A percentile compares a stretch with the other conserved stretches of the same genome.
Conservation (phyloP, 192 early-diverging fungal species). For the Phycomyces blakesleeanus region DNA sequence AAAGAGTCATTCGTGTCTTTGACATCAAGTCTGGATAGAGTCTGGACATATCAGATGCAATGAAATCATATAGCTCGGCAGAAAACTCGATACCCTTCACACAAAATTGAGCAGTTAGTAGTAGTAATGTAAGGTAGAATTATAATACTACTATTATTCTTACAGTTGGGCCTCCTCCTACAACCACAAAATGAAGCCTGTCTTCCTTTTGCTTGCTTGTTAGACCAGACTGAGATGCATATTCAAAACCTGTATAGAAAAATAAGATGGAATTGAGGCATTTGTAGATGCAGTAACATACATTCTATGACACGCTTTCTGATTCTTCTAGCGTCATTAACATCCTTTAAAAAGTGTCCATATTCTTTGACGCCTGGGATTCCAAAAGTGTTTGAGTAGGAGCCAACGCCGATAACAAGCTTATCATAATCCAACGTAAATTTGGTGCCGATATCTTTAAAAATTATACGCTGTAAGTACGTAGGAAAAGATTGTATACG, state of each 20-base stretch:
- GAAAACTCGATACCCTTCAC: conserved; percentile 63
- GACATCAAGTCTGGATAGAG: conserved; percentile 69
- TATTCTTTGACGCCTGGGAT: conserved; percentile 83
- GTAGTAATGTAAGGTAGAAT: not conserved
- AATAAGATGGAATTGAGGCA: not conserved
- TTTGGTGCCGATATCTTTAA: conserved; percentile 22
- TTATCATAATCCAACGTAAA: conserved; percentile 72
- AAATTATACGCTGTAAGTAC: too few relatives aligned
- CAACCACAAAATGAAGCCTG: conserved; percentile 77
- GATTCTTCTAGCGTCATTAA: conserved; percentile 80
- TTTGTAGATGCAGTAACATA: conserved; percentile 3
- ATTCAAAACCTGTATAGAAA: conserved; percentile 56
- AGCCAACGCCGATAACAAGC: conserved; percentile 80
- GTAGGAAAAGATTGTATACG: too few relatives aligned
- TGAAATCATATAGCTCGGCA: conserved; percentile 76
- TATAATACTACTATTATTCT: not conserved
- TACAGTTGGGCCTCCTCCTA: conserved; percentile 86
- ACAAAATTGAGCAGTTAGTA: not conserved
- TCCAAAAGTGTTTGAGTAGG: conserved; percentile 78
- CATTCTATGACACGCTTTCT: conserved; percentile 75
- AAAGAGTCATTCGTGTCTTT: conserved; percentile 47
- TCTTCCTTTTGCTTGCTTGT: conserved; percentile 59
- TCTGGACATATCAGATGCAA: conserved; percentile 73
- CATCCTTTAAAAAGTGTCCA: conserved; percentile 82
- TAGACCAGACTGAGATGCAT: conserved; percentile 63